These are phyloP conservation scores for Phytophthora fragariaefolia DNA, from an alignment of 352 stramenopile species.

Conservation along the genomic window DNA sequence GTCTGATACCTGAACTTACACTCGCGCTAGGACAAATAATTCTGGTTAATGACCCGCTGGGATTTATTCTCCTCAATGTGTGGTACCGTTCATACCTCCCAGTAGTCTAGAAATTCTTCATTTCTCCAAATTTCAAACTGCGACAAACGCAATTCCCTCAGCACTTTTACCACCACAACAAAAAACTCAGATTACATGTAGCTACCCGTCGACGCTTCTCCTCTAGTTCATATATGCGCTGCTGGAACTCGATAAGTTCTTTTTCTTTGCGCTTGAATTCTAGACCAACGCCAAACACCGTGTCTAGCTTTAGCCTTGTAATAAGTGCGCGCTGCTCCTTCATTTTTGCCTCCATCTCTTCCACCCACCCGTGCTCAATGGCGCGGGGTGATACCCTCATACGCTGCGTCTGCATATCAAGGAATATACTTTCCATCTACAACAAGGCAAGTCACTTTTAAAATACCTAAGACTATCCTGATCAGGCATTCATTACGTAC, in stretches of 20 bases:
- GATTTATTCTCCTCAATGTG: too few species aligned
- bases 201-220: slow-evolving; percentile 57
- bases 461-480: neutral
- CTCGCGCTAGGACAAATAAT: slow-evolving; percentile 51
- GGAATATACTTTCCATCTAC: slow-evolving; percentile 81
- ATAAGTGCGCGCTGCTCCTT: slow-evolving; percentile 62
- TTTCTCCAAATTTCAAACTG: slow-evolving; percentile 77
- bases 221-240: slow-evolving; percentile 48
- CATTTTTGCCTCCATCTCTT: slow-evolving; percentile 86
- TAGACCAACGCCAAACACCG: slow-evolving; percentile 64
- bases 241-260: slow-evolving; percentile 40
- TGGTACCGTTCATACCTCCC: slow-evolving; percentile 54
- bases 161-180: neutral
- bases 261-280: slow-evolving; percentile 65
- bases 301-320: slow-evolving; percentile 63
- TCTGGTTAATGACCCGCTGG: too few species aligned
- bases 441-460: neutral
- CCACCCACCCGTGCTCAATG: slow-evolving; percentile 83
- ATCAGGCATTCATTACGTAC: slow-evolving; percentile 36
- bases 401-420: slow-evolving; percentile 83
- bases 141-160: slow-evolving; percentile 4
- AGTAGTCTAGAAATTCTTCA: slow-evolving; percentile 85
- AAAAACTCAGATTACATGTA: neutral
- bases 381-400: slow-evolving; percentile 75
- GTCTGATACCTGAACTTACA: slow-evolving; percentile 56